Base-by-base conservation (phyloP, 352 stramenopile species). In the Pseudoperonospora humuli region DNA sequence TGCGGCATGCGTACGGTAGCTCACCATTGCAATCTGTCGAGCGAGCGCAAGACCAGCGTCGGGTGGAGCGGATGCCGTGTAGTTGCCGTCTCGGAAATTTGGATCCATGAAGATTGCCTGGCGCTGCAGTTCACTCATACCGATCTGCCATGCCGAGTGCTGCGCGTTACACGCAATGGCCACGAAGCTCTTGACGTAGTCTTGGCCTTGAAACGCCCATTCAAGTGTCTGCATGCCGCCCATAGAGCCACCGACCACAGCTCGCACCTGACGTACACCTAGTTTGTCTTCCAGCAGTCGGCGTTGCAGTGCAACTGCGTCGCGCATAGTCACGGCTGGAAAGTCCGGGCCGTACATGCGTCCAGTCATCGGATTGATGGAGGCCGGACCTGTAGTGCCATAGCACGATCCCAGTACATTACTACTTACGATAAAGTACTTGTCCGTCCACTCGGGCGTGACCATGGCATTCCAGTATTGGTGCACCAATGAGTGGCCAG, bases 191-290 rank as follows among this genome's bases (percentile, higher is more conserved):
- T 82, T 57, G 13, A 98, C 85, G 40, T 86, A 95, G 4, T 76
- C 67, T 5, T 59, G 45, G 2, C 75, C 90, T 32, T 96, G 61
- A 33, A 96, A 94, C 8, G 75, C 88, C 86, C 94, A 98, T 63
- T 98, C 95, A 39, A 98, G 85, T n/a, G 87, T 78, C 64, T 98
- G 93, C 95, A 98, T 98, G 19, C 94, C 95, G 20, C 95, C 95
- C 55, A 98, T 84, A n/a, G 84, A 97, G 13, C 94, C 95, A 23
- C 95, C 95, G 49, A 98, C 86, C 3, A 98, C 95, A 11, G 70
- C 61, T n/a, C 64, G 57, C 28, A 98, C 72, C 28, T 86, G 83
- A 19, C 67, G 64, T 14, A 97, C 82, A 14, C 78, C 70, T 7
- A 98, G 61, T 48, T 84, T 67, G 33, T 98, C 70, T 40, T 90